Conservation (phyloP, 805 yeast genomes). For the Spathaspora boniae region DNA sequence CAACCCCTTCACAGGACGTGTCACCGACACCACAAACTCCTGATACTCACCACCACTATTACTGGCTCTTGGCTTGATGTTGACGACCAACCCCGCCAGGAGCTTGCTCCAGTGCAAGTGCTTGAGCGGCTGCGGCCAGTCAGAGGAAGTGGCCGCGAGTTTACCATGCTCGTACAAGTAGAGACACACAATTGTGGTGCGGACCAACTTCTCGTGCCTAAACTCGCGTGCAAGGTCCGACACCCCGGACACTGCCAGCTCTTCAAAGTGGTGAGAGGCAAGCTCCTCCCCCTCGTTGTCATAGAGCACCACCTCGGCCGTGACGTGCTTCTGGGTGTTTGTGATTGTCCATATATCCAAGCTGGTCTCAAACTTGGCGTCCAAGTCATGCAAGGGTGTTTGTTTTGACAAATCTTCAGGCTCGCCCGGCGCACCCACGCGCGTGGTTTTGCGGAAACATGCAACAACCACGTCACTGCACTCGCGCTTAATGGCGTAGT, state of each 20-base stretch:
- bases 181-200: neutral
- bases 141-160: conserved; percentile 29
- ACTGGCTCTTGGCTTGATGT: conserved; percentile 13
- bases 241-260: too few relatives aligned
- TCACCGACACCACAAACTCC: conserved; percentile 19
- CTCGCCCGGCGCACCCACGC: conserved; percentile 2
- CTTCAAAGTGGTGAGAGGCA: too few relatives aligned
- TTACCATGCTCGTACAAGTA: conserved; percentile 9
- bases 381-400: conserved; percentile 3
- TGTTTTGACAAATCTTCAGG: conserved; percentile 5
- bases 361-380: neutral
- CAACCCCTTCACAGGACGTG: conserved; percentile 44
- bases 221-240: neutral
- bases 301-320: too few relatives aligned
- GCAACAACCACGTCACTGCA: conserved; percentile 10
- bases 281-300: too few relatives aligned
- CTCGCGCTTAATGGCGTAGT: conserved; percentile 45
- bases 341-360: too few relatives aligned
- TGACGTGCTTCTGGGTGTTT: too few relatives aligned
- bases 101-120: conserved; percentile 29
- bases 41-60: conserved; percentile 21
- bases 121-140: conserved; percentile 52
- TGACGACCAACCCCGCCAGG: too few relatives aligned
- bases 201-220: neutral
- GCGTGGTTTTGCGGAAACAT: conserved; percentile 1